Percentiles rank a stretch among this genome's conserved stretches.
Conservation (phyloP, 768 basidiomycete genomes). For the Kwoniella sp. region DNA sequence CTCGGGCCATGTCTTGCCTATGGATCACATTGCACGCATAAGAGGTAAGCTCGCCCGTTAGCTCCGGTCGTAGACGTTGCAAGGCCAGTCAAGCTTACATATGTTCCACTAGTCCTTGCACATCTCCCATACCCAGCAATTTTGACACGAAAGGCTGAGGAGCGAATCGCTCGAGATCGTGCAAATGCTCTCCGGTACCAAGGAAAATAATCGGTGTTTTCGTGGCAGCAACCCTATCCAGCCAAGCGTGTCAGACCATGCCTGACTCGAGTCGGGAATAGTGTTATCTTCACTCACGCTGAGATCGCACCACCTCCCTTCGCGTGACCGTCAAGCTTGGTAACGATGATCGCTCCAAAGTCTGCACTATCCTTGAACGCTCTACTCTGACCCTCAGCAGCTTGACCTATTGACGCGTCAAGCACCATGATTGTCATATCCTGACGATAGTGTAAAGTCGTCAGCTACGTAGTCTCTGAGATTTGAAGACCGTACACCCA, state of each 20-base stretch:
- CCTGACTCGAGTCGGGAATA: not conserved
- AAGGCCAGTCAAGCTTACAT: conserved; percentile 61
- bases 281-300: conserved; percentile 69
- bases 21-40: not conserved
- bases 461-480: not conserved
- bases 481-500: not conserved
- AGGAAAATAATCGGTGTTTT: conserved; percentile 98
- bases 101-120: conserved; percentile 96
- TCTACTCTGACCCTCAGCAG: conserved; percentile 90
- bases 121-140: conserved; percentile 89
- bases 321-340: conserved; percentile 99
- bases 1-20: conserved; percentile 80
- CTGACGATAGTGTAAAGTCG: conserved; percentile 26
- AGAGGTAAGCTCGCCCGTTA: too few species aligned
- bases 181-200: conserved; percentile 95
- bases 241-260: not conserved
- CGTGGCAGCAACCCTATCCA: conserved; percentile 86
- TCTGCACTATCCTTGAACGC: conserved; percentile 98
- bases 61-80: conserved; percentile 2
- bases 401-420: conserved; percentile 98
- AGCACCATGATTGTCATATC: conserved; percentile 93
- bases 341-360: conserved; percentile 98
- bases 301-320: conserved; percentile 99
- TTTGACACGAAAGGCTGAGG: conserved; percentile 98
- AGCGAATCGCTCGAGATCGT: conserved; percentile 92